These are phyloP conservation scores for Leishmania arabica DNA, from an alignment of 208 protist species.

Conservation along the genomic window DNA sequence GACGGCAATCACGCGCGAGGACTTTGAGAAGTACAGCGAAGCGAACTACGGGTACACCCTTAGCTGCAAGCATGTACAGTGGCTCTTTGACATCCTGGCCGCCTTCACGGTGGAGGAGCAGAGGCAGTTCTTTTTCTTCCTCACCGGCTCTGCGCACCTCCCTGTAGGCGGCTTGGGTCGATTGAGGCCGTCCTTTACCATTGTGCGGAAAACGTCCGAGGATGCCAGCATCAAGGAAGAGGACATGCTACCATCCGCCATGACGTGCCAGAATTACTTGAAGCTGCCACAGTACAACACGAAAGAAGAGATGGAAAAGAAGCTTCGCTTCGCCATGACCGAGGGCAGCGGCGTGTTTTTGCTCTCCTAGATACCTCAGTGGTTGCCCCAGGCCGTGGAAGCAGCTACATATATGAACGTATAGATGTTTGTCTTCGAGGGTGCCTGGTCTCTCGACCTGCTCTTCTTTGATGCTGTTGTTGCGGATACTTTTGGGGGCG, in stretches of 20 bases:
- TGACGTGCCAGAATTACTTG: slow-evolving; percentile 95
- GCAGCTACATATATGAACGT: background rate
- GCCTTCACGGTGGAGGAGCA: slow-evolving; percentile 76
- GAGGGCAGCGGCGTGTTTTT: slow-evolving; percentile 87
- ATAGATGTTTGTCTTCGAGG: background rate
- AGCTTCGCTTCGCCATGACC: slow-evolving; percentile 85
- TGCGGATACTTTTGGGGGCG: background rate
- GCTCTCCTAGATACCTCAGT: slow-evolving; percentile 60
- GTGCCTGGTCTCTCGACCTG: background rate
- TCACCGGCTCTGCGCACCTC: slow-evolving; percentile 85
- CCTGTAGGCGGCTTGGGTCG: slow-evolving; percentile 80
- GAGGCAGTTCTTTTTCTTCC: slow-evolving; percentile 85
- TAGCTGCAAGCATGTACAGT: slow-evolving; percentile 72
- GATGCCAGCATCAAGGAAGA: slow-evolving; percentile 54
- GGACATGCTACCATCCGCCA: slow-evolving; percentile 87
- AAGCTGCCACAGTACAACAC: slow-evolving; percentile 91
- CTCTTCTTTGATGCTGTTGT: background rate
- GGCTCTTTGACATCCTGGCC: slow-evolving; percentile 87
- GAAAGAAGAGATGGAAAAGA: slow-evolving; percentile 83
- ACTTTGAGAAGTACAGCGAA: slow-evolving; percentile 70
- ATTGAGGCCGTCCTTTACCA: slow-evolving; percentile 83
- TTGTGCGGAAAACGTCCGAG: slow-evolving; percentile 88
- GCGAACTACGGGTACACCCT: slow-evolving; percentile 90
- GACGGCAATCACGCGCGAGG: slow-evolving; percentile 57
- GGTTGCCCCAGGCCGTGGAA: background rate